Conservation (phyloP, 2,329 filamentous ascomycete species). For the Rhinocladiella similis region DNA sequence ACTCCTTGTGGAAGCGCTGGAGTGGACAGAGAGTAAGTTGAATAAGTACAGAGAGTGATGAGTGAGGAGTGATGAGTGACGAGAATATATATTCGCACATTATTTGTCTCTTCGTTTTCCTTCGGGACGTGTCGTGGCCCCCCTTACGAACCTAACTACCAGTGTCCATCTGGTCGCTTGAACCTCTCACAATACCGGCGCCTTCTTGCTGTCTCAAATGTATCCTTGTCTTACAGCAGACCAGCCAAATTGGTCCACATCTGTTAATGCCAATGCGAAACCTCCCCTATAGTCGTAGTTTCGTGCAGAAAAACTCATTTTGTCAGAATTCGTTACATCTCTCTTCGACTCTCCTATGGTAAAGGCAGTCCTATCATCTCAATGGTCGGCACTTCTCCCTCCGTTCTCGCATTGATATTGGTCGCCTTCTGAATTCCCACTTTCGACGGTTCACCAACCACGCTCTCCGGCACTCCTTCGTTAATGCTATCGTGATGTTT, state of each 20-base stretch:
- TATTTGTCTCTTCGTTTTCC: too few relatives aligned
- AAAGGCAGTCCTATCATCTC: slow-evolving; percentile 15
- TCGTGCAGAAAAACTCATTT: too few relatives aligned
- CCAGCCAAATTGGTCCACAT: too few relatives aligned
- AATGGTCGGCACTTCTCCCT: slow-evolving; percentile 1
- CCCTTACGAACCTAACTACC: too few relatives aligned
- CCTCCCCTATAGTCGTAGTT: neutral
- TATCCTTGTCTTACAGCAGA: too few relatives aligned
- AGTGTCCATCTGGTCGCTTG: too few relatives aligned
- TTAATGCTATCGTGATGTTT: slow-evolving; percentile 27
- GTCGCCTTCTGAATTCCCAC: neutral
- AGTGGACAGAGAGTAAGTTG: neutral
- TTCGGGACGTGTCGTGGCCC: too few relatives aligned
- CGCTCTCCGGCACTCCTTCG: slow-evolving; percentile 19
- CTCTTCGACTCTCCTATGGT: slow-evolving; percentile 1
- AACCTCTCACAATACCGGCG: too few relatives aligned
- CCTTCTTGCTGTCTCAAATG: too few relatives aligned
- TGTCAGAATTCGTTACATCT: neutral
- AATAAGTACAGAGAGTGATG: neutral
- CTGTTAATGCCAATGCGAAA: neutral
- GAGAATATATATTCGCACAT: too few relatives aligned
- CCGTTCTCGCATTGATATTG: neutral
- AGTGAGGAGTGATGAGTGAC: too few relatives aligned
- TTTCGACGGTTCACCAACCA: slow-evolving; percentile 18
- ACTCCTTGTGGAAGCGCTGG: neutral